Evolutionary conservation across 1,139 yeast genomes (phyloP).

Genomic region (Geotrichum phurueaensis): DNA sequence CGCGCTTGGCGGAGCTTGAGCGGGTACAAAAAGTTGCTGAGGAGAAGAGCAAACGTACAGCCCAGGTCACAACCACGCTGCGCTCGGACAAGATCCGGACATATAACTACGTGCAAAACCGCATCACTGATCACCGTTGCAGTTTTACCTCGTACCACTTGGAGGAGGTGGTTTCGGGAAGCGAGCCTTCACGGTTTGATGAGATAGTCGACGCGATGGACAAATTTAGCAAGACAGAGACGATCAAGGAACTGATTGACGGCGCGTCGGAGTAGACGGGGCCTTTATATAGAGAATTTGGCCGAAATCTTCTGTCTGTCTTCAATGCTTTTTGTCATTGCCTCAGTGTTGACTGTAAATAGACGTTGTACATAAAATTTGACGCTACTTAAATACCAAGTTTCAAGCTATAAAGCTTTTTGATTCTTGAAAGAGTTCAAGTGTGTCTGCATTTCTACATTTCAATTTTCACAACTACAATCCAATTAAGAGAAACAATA

Average conservation of each 20-base stretch:
- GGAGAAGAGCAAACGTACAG: slow-evolving; percentile 64
- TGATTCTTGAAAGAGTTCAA: not conserved
- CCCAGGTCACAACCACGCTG: slow-evolving; percentile 83
- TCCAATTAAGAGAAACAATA: not conserved
- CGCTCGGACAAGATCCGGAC: slow-evolving; percentile 92
- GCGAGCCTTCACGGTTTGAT: slow-evolving; percentile 49
- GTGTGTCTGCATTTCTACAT: not conserved
- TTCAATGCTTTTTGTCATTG: not conserved
- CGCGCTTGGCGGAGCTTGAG: slow-evolving; percentile 78
- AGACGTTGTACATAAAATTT: not conserved
- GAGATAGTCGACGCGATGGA: slow-evolving; percentile 54
- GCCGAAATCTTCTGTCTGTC: not conserved
- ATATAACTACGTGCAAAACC: slow-evolving; percentile 84
- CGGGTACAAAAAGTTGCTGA: slow-evolving; percentile 56
- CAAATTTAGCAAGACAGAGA: slow-evolving; percentile 43
- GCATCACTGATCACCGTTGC: slow-evolving; percentile 92
- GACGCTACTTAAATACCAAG: not conserved
- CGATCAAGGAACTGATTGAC: slow-evolving; percentile 38
- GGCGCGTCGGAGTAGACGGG: not conserved
- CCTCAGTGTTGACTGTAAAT: not conserved
- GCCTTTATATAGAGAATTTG: not conserved
- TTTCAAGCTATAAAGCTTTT: not conserved
- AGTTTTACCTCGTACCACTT: slow-evolving; percentile 72
- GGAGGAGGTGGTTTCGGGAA: slow-evolving; percentile 55
- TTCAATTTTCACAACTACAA: not conserved